Conservation (phyloP, 495 filamentous ascomycete genomes). For the Letharia columbiana region DNA sequence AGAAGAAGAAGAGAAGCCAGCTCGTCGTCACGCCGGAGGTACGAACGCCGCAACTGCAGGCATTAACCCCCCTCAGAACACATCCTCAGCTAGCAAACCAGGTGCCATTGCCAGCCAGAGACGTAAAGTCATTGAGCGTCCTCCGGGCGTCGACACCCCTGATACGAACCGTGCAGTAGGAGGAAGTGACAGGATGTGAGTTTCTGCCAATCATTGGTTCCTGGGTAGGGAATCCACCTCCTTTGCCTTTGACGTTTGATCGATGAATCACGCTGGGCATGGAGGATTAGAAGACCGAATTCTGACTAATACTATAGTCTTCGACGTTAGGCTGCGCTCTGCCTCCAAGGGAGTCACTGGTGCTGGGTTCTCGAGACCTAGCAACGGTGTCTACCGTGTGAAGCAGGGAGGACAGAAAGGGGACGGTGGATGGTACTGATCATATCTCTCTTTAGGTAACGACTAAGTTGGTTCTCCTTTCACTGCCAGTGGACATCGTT, state of each 20-base stretch:
- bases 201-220: constrained; percentile 69
- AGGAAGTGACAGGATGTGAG: constrained; percentile 99
- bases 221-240: constrained; percentile 85
- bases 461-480: constrained; percentile 8
- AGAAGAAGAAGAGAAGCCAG: constrained; percentile 63
- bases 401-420: constrained; percentile 59
- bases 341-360: constrained; percentile 77
- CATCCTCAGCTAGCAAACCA: constrained; percentile 55
- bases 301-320: constrained; percentile 82
- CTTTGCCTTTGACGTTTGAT: constrained; percentile 73
- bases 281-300: constrained; percentile 52
- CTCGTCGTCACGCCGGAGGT: constrained; percentile 47
- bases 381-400: constrained; percentile 59
- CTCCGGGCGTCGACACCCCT: constrained; percentile 57
- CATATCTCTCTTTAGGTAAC: constrained; percentile 12
- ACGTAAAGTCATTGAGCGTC: constrained; percentile 72
- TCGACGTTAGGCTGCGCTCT: constrained; percentile 90
- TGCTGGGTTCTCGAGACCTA: constrained; percentile 45
- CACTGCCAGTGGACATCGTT: constrained; percentile 14
- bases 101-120: constrained; percentile 67
- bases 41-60: constrained; percentile 52
- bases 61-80: constrained; percentile 47
- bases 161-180: constrained; percentile 83
- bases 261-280: constrained; percentile 63
- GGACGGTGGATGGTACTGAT: constrained; percentile 49